Evolutionary conservation across 1,284 basidiomycete species (phyloP).

Genomic region (Trichosporon faecale): DNA sequence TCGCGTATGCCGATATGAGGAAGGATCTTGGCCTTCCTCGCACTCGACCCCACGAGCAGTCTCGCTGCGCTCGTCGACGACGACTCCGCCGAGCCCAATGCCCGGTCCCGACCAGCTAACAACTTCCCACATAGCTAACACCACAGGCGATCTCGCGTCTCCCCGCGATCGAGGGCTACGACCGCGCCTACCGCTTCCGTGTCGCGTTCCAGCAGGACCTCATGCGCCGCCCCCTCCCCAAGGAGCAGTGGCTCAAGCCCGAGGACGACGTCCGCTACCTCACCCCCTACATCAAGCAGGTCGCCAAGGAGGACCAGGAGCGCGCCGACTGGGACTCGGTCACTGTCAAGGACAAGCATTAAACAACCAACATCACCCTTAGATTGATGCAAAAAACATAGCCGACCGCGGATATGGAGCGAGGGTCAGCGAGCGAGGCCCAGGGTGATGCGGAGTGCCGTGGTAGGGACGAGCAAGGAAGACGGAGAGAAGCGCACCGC

Average conservation of each 20-base stretch:
- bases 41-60: not conserved
- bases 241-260: constrained; percentile 75
- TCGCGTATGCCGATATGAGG: too few relatives aligned
- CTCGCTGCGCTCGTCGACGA: not conserved
- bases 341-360: constrained; percentile 44
- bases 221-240: constrained; percentile 76
- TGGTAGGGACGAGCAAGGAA: too few relatives aligned
- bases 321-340: constrained; percentile 79
- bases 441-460: not conserved
- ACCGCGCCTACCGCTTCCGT: constrained; percentile 88
- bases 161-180: constrained; percentile 74
- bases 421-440: not conserved
- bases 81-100: not conserved
- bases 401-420: not conserved
- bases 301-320: constrained; percentile 75
- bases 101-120: too few relatives aligned
- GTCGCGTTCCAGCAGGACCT: constrained; percentile 76
- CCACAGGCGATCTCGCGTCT: constrained; percentile 77
- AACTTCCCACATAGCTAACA: not conserved
- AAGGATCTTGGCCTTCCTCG: too few relatives aligned
- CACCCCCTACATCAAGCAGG: constrained; percentile 71
- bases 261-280: constrained; percentile 89
- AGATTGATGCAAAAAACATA: constrained; percentile 18
- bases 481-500: not conserved
- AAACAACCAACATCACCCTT: constrained; percentile 13